phyloP scores from a whole-genome alignment of 805 yeast genomes.

The Lipomyces yamanashiensis region DNA sequence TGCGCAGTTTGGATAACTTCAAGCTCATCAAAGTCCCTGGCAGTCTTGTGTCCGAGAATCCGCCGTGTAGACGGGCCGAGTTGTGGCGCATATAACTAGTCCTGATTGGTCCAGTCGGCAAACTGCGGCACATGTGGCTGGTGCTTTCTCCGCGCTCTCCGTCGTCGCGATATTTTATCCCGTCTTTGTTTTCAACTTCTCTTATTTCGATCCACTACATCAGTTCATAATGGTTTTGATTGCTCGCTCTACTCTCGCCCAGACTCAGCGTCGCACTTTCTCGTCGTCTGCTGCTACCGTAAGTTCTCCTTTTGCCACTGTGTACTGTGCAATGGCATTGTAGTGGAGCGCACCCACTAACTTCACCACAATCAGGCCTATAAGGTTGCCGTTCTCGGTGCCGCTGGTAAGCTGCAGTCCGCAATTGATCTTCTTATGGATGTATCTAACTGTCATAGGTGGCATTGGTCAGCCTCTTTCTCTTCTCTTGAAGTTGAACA shows the following conservation, averaged over 20 bases:
- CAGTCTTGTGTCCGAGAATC: constrained; percentile 8
- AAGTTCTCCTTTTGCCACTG: constrained; percentile 1
- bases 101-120: constrained; percentile 3
- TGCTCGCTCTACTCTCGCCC: constrained; percentile 32
- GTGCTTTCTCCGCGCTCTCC: constrained; percentile 19
- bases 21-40: neutral
- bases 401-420: constrained; percentile 44
- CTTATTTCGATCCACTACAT: constrained; percentile 1
- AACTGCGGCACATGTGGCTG: constrained; percentile 11
- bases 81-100: neutral
- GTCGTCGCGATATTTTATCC: neutral
- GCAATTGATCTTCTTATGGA: constrained; percentile 47
- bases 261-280: constrained; percentile 38
- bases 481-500: constrained; percentile 81
- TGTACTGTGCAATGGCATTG: neutral
- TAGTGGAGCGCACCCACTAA: neutral
- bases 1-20: neutral
- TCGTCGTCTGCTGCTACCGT: constrained; percentile 36
- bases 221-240: constrained; percentile 29
- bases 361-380: constrained; percentile 35
- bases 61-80: neutral
- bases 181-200: neutral
- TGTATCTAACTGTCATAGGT: constrained; percentile 45
- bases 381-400: constrained; percentile 88
- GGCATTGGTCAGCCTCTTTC: constrained; percentile 95